Evolutionary conservation across 345 rosid genomes (phyloP).

Genomic region (Syzygium grande): DNA sequence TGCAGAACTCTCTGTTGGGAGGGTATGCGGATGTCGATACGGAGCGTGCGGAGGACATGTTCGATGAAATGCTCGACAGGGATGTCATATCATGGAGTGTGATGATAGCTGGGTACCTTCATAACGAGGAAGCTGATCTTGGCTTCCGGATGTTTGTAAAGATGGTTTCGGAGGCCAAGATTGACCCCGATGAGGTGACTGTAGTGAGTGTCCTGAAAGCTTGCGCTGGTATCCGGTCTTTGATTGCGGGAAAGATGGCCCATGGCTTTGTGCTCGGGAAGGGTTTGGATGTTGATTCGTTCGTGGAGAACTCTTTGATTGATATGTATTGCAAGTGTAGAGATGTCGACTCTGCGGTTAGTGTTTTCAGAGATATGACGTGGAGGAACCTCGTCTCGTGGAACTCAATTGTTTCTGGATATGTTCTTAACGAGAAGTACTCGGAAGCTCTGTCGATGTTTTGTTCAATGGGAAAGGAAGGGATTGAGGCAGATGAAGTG

Average conservation of each 20-base stretch:
- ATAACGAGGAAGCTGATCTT: conserved; percentile 19
- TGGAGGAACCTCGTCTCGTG: conserved; percentile 44
- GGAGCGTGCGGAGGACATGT: conserved; percentile 35
- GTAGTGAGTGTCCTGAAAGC: conserved; percentile 53
- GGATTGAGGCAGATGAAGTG: conserved; percentile 34
- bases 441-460: conserved; percentile 35
- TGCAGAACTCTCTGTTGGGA: conserved; percentile 47
- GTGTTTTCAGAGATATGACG: conserved; percentile 33
- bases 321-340: conserved; percentile 54
- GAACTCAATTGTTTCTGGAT: conserved; percentile 62
- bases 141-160: conserved; percentile 37
- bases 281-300: conserved; percentile 40
- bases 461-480: conserved; percentile 32
- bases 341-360: conserved; percentile 36
- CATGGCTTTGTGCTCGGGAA: conserved; percentile 39
- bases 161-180: conserved; percentile 30
- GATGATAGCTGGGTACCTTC: conserved; percentile 45
- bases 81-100: conserved; percentile 70
- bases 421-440: conserved; percentile 32
- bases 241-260: conserved; percentile 33
- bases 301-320: conserved; percentile 51
- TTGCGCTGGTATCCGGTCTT: conserved; percentile 22
- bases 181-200: conserved; percentile 41
- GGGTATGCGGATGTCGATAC: conserved; percentile 20
- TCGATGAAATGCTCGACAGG: conserved; percentile 61